Conservation (phyloP, 208 protist species). For the Trypanosoma brucei region DNA sequence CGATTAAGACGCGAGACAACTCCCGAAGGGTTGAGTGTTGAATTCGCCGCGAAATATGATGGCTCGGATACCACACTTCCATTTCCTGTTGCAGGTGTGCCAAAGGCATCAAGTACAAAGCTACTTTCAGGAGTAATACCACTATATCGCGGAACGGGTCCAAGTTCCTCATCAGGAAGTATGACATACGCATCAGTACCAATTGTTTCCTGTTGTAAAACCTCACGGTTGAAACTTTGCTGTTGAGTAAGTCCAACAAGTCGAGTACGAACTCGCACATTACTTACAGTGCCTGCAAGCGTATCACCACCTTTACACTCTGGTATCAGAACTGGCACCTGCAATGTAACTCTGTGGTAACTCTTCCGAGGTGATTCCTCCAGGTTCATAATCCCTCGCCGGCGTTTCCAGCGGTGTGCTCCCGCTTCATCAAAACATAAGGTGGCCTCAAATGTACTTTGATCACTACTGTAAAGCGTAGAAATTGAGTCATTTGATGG, state of each 20-base stretch:
- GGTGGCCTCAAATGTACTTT: neutral
- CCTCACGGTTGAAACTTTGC: conserved; percentile 7
- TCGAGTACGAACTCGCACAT: conserved; percentile 2
- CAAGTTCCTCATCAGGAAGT: conserved; percentile 7
- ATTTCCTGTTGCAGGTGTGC: neutral
- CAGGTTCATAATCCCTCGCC: neutral
- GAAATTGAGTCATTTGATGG: neutral
- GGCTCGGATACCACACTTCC: too few relatives aligned
- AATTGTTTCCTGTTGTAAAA: conserved; percentile 20
- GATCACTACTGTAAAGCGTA: neutral
- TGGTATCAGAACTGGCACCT: conserved; percentile 3
- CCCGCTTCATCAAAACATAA: neutral
- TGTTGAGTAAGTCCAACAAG: conserved; percentile 9
- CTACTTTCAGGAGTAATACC: neutral
- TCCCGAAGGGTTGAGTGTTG: neutral
- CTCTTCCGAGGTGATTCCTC: neutral
- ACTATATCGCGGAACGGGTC: neutral
- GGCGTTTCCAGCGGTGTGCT: neutral
- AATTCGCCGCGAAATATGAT: too few relatives aligned
- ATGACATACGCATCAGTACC: conserved; percentile 23
- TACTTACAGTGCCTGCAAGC: neutral
- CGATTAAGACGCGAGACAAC: neutral
- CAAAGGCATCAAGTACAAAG: too few relatives aligned
- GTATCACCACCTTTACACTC: neutral
- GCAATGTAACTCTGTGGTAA: conserved; percentile 6